Conservation (phyloP, 169 alveolate species). For the Theileria annulata region DNA sequence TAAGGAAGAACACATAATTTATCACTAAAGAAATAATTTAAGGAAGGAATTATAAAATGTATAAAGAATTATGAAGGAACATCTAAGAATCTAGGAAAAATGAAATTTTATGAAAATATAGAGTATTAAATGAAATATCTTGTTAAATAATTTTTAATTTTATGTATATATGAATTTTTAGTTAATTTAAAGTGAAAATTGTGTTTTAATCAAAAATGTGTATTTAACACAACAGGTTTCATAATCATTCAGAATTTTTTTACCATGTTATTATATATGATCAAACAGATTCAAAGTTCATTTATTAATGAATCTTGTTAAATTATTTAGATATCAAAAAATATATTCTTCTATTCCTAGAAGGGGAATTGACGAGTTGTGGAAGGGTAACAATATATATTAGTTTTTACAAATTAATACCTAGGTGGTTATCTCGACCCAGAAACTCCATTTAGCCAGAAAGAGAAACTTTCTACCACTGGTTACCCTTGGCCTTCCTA, state of each 20-base stretch:
- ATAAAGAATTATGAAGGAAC: not conserved
- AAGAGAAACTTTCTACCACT: conserved; percentile 71
- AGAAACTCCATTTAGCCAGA: conserved; percentile 63
- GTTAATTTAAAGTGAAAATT: not conserved
- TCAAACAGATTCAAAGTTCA: not conserved
- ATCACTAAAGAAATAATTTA: not conserved
- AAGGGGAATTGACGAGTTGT: conserved; percentile 79
- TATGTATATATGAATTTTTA: not conserved
- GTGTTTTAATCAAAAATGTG: not conserved
- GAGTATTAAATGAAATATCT: not conserved
- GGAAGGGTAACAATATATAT: conserved; percentile 69
- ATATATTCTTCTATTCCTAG: conserved; percentile 44
- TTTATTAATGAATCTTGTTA: conserved; percentile 28
- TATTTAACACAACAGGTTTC: not conserved
- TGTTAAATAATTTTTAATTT: not conserved
- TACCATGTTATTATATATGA: not conserved
- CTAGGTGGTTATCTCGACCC: conserved; percentile 78
- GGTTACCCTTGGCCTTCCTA: conserved; percentile 87
- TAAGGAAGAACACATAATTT: not conserved
- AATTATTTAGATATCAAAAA: conserved; percentile 25
- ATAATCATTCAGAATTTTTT: not conserved
- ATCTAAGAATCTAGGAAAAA: not conserved
- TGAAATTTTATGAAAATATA: not conserved
- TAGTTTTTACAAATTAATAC: not conserved
- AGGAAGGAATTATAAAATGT: not conserved